Evolutionary conservation across 805 yeast genomes (phyloP).

Genomic region (Saccharomycopsis vini): DNA sequence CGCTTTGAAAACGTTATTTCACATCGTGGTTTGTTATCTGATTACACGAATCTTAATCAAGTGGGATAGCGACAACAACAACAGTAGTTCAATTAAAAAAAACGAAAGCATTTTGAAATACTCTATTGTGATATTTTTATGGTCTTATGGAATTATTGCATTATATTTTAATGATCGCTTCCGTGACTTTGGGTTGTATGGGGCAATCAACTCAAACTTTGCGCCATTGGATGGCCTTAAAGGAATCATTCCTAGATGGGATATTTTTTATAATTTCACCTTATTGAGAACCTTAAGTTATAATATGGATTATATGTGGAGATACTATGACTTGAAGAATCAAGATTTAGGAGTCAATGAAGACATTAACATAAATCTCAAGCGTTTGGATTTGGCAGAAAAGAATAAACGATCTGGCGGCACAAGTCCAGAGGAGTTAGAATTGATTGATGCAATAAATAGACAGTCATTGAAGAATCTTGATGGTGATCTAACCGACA

Average conservation of each 20-base stretch:
- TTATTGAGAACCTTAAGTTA: conserved; percentile 76
- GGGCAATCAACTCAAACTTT: conserved; percentile 33
- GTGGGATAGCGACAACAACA: conserved; percentile 6
- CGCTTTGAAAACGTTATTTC: conserved; percentile 48
- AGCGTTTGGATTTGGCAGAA: neutral
- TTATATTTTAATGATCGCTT: conserved; percentile 69
- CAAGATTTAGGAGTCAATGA: neutral
- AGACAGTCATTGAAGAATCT: neutral
- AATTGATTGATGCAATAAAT: neutral
- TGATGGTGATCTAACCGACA: conserved; percentile 36
- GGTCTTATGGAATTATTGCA: conserved; percentile 75
- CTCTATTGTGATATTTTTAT: conserved; percentile 39
- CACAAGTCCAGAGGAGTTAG: conserved; percentile 2
- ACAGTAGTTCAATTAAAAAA: conserved; percentile 11
- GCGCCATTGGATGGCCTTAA: conserved; percentile 49
- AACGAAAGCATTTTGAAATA: conserved; percentile 23
- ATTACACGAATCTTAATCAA: conserved; percentile 24
- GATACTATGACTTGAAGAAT: conserved; percentile 15
- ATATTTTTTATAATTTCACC: conserved; percentile 88
- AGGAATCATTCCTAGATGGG: conserved; percentile 89
- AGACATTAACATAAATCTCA: conserved; percentile 9
- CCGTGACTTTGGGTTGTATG: conserved; percentile 42
- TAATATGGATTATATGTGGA: conserved; percentile 63
- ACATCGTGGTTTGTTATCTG: conserved; percentile 44
- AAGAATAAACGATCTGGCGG: neutral